These are phyloP conservation scores for Gymnopilus junonius DNA, from an alignment of 768 basidiomycete species.

Conservation along the genomic window DNA sequence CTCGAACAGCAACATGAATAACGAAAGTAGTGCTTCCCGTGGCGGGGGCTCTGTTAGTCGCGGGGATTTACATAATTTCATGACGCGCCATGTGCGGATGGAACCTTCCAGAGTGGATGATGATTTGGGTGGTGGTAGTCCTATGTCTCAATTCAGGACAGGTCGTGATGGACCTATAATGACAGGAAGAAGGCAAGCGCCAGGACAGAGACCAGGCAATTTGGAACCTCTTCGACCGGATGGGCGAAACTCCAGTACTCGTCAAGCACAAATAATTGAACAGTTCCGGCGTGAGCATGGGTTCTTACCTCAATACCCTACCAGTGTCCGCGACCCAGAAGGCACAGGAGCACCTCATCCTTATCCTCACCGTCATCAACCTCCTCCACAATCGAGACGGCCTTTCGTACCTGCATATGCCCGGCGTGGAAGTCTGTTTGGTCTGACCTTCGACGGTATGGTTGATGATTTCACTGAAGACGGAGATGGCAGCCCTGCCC, in stretches of 20 bases:
- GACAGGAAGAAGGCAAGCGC: neutral
- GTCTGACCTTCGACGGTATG: neutral
- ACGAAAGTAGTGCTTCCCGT: neutral
- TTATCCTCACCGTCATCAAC: neutral
- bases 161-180: neutral
- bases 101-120: conserved; percentile 34
- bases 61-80: conserved; percentile 20
- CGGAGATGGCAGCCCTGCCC: neutral
- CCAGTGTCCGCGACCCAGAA: neutral
- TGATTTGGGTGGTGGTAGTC: neutral
- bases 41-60: neutral
- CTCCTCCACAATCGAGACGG: neutral
- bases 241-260: conserved; percentile 23
- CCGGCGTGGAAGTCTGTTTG: neutral
- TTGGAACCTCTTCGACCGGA: conserved; percentile 30
- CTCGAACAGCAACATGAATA: neutral
- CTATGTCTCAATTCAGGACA: conserved; percentile 3
- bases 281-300: conserved; percentile 7
- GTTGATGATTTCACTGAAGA: neutral
- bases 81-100: conserved; percentile 28
- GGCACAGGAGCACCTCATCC: neutral
- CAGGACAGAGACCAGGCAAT: conserved; percentile 1
- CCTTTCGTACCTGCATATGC: neutral
- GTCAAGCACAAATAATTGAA: conserved; percentile 31
- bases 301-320: neutral